These are phyloP conservation scores for Mycena olivaceomarginata DNA, from an alignment of 768 basidiomycete genomes.

Conservation along the genomic window DNA sequence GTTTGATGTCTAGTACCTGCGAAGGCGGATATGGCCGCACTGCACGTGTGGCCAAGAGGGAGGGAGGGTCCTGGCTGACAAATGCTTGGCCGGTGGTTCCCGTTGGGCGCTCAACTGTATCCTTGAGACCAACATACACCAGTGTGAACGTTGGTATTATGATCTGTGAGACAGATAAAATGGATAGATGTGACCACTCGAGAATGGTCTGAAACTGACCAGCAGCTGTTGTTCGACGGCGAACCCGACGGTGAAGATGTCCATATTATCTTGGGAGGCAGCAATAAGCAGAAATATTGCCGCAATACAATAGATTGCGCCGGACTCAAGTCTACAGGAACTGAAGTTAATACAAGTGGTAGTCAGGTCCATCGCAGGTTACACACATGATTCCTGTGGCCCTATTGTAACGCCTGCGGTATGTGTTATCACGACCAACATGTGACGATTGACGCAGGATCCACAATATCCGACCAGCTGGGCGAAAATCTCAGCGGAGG, in stretches of 20 bases:
- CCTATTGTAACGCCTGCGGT: background rate
- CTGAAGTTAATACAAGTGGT: background rate
- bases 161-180: background rate
- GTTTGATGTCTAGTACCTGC: background rate
- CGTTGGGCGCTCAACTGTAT: background rate
- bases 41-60: background rate
- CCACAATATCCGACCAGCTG: background rate
- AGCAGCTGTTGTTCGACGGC: background rate
- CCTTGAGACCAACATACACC: background rate
- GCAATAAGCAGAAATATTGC: background rate
- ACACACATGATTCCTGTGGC: background rate
- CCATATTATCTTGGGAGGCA: background rate
- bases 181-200: background rate
- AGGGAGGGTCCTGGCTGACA: constrained; percentile 5
- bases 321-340: background rate
- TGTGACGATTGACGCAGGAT: background rate
- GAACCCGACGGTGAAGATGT: background rate
- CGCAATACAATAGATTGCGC: too few species aligned
- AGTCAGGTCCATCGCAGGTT: background rate
- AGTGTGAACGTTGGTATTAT: background rate
- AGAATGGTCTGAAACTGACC: constrained; percentile 9
- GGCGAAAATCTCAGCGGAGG: background rate
- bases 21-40: background rate
- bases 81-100: constrained; percentile 3
- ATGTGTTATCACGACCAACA: background rate